Evolutionary conservation across 2,329 filamentous ascomycete species (phyloP).

Genomic region (Aaosphaeria pasadenensis): DNA sequence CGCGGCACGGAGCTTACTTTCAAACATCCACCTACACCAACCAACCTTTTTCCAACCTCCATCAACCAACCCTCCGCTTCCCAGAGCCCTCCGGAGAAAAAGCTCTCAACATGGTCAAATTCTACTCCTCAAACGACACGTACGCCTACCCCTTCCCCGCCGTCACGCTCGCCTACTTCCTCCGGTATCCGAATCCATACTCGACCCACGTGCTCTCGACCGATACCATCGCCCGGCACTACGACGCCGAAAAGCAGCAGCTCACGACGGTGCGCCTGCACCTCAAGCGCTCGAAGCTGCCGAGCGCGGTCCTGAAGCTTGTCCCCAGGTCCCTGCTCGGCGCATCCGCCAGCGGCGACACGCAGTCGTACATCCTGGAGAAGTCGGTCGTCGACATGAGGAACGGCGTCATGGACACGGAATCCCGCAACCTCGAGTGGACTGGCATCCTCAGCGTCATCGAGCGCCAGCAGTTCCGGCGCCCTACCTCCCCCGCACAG

Average conservation of each 20-base stretch:
- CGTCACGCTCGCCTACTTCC: conserved; percentile 84
- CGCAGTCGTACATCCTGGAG: conserved; percentile 78
- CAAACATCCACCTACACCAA: neutral
- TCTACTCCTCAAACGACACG: conserved; percentile 59
- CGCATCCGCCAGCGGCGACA: conserved; percentile 56
- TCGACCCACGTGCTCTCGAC: conserved; percentile 78
- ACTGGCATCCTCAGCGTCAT: conserved; percentile 76
- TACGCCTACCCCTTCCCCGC: conserved; percentile 81
- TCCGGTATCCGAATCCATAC: conserved; percentile 85
- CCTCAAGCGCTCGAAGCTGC: conserved; percentile 77
- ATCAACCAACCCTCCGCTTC: conserved; percentile 1
- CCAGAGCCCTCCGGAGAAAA: neutral
- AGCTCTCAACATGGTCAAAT: conserved; percentile 47
- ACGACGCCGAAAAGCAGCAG: conserved; percentile 71
- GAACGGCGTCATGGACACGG: conserved; percentile 79
- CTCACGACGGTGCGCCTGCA: conserved; percentile 77
- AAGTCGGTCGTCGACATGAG: conserved; percentile 75
- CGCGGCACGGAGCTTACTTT: conserved; percentile 1
- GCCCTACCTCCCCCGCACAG: conserved; percentile 31
- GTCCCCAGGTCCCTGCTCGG: conserved; percentile 68
- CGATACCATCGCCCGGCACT: conserved; percentile 72
- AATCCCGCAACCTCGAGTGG: conserved; percentile 79
- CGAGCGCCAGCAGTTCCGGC: conserved; percentile 69
- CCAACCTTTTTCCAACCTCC: conserved; percentile 1
- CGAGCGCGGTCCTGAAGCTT: conserved; percentile 70